Conservation (phyloP, 176 grass and related monocot species). For the Raddia distichophylla region DNA sequence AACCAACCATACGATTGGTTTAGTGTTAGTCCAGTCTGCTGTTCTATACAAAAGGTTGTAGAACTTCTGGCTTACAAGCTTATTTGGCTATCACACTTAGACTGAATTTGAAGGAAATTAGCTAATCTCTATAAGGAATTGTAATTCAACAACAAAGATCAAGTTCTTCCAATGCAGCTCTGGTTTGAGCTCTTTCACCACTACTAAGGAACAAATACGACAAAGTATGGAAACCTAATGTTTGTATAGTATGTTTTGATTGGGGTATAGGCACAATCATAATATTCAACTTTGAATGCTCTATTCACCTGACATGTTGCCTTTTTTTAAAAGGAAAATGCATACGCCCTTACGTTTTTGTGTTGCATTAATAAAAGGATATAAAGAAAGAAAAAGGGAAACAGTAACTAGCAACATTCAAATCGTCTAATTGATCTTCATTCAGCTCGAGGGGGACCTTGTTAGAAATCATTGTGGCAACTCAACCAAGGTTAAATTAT, state of each 20-base stretch:
- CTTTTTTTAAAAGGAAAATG: neutral
- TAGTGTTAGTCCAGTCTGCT: neutral
- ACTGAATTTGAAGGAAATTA: neutral
- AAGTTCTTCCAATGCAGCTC: neutral
- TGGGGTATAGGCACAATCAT: neutral
- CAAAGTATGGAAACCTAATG: neutral
- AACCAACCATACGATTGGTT: neutral
- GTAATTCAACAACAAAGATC: neutral
- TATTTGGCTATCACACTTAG: neutral
- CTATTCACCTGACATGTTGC: neutral
- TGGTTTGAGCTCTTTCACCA: neutral
- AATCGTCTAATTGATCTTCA: neutral
- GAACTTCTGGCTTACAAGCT: neutral
- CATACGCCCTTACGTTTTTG: neutral
- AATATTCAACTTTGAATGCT: neutral
- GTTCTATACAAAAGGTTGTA: neutral
- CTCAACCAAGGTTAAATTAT: neutral
- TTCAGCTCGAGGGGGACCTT: neutral
- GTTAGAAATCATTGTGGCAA: conserved; percentile 12
- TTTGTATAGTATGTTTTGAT: neutral
- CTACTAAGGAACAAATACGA: neutral
- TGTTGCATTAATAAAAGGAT: neutral
- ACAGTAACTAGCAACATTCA: neutral
- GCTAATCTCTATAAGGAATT: neutral
- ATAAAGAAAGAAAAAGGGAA: neutral